These are phyloP conservation scores for Mortierella sp. DNA, from an alignment of 371 early-diverging fungal genomes.

Conservation along the genomic window DNA sequence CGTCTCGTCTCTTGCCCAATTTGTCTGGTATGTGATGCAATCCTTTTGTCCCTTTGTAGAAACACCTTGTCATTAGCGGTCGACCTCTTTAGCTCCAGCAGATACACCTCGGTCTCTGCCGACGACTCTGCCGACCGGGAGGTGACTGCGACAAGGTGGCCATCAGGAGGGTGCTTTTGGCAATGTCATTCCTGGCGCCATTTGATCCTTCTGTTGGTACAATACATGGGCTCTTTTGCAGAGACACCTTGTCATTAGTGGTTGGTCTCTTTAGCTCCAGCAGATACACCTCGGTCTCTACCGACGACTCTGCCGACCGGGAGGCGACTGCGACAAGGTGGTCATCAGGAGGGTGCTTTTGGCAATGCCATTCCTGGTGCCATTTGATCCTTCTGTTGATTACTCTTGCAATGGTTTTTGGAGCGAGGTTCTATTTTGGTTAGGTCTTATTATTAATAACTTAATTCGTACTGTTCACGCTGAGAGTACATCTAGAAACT, in stretches of 20 bases:
- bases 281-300: constrained; percentile 16
- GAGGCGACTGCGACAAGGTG: constrained; percentile 26
- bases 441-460: not conserved
- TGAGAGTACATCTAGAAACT: not conserved
- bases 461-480: no score
- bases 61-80: constrained; percentile 10
- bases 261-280: constrained; percentile 8
- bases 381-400: constrained; percentile 8
- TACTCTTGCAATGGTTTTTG: not conserved
- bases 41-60: constrained; percentile 1
- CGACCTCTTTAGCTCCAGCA: constrained; percentile 8
- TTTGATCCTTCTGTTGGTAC: constrained; percentile 1
- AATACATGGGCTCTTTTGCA: not conserved
- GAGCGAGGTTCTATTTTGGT: constrained; percentile 1
- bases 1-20: not conserved
- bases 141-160: constrained; percentile 26
- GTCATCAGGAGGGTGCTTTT: constrained; percentile 7
- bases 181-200: constrained; percentile 8
- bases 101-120: constrained; percentile 16
- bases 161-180: constrained; percentile 8
- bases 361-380: constrained; percentile 7
- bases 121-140: constrained; percentile 6
- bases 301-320: constrained; percentile 6
- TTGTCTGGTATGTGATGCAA: not conserved
- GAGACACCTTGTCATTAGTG: constrained; percentile 11